Evolutionary conservation across 805 yeast genomes (phyloP), one percentile per base, ranked within the genome.

Genomic region (Candida yuanshanica): DNA sequence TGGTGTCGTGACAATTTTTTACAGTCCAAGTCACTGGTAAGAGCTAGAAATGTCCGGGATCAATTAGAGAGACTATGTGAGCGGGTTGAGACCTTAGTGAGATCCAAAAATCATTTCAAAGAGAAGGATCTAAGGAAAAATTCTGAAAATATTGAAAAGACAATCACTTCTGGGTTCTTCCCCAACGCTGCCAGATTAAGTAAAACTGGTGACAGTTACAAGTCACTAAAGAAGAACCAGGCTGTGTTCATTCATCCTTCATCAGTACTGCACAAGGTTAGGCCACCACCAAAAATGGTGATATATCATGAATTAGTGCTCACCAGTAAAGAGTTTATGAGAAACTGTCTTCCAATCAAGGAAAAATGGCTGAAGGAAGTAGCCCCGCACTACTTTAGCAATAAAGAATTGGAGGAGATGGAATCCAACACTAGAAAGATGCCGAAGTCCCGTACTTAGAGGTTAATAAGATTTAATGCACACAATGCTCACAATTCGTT

Each of bases 141-240:
- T 60, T 81, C 80, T 59, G 76, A 72, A 46, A 83, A 86, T 51
- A 81, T 93, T 48, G 74, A 95, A 48, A 86, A 83, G 60, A 93
- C 98, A 0, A 67, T 93, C 41, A 77, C 87, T 3, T 75, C 89
- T 4, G 99, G 99, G 1, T 89, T 87, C 60, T 93, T 93, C 70
- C 89, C 95, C 93, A 97, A 93, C 66, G 95, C 86, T 36, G 98
- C 97, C 20, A 89, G 75, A 32, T 62, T 86, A 20, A 70, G 91
- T 66, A 86, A 84, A 68, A 77, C 82, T n/a, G 81, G 87, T 29
- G 85, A 81, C 41, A 70, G 77, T 29, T 86, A 83, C 56, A 65
- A 72, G 36, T 73, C 84, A 2, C 55, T 83, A 25, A 77, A 77
- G 49, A 80, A 79, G 46, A 80, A 81, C 31, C 82, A 85, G 46